Conservation (phyloP, 2,329 filamentous ascomycete species). For the Anthostomella pinea region DNA sequence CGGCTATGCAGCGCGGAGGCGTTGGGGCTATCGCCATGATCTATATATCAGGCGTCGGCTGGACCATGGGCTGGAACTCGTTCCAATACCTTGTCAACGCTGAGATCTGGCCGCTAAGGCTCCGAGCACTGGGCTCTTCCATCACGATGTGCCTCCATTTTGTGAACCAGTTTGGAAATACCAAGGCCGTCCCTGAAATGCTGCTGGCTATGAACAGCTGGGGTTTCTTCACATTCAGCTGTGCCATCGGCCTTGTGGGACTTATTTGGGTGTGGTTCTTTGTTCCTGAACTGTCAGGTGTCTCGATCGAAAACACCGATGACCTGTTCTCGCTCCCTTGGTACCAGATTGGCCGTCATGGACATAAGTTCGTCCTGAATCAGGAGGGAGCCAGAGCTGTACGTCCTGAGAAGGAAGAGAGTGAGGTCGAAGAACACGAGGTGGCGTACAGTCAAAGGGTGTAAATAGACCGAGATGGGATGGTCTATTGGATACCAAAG, state of each 20-base stretch:
- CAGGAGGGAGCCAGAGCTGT: too few species aligned
- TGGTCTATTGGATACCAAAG: too few species aligned
- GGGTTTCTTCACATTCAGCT: slow-evolving; percentile 33
- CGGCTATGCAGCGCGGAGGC: slow-evolving; percentile 38
- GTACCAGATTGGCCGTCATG: slow-evolving; percentile 8
- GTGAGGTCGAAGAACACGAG: too few species aligned
- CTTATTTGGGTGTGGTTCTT: slow-evolving; percentile 51
- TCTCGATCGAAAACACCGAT: slow-evolving; percentile 21
- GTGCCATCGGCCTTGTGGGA: slow-evolving; percentile 46
- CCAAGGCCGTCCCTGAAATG: slow-evolving; percentile 54
- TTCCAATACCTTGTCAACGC: slow-evolving; percentile 56
- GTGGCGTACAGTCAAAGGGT: too few species aligned
- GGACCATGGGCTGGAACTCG: slow-evolving; percentile 48
- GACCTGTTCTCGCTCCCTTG: slow-evolving; percentile 8
- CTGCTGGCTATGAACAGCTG: slow-evolving; percentile 35
- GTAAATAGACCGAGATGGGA: too few species aligned
- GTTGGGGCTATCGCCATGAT: slow-evolving; percentile 49
- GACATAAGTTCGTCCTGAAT: slow-evolving; percentile 23
- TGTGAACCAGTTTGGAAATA: slow-evolving; percentile 54
- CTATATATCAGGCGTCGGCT: slow-evolving; percentile 45
- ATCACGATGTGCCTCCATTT: slow-evolving; percentile 57
- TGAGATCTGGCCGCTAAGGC: slow-evolving; percentile 39
- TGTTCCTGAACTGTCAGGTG: slow-evolving; percentile 51
- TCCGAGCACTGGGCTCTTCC: slow-evolving; percentile 29
- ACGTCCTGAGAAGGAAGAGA: too few species aligned